A percentile compares a stretch with the other conserved stretches of the same genome.
phyloP scores from a whole-genome alignment of 768 basidiomycete genomes.

The Lepiota brunneoincarnata region DNA sequence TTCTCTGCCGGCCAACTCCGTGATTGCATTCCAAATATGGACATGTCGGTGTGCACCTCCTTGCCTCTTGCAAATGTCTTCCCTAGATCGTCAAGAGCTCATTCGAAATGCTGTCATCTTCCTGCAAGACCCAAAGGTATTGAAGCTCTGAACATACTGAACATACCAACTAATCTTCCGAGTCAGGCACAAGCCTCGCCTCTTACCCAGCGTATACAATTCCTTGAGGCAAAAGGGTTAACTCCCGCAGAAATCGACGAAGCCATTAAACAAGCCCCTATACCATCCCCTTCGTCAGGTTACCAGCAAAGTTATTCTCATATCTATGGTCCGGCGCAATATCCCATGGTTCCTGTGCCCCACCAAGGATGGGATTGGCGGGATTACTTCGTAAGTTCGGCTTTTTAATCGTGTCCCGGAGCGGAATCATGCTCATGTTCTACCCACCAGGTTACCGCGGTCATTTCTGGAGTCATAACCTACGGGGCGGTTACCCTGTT shows the following conservation, averaged over 20 bases:
- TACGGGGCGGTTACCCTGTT: constrained; percentile 82
- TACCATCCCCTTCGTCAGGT: constrained; percentile 19
- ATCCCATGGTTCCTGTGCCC: constrained; percentile 35
- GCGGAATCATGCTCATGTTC: constrained; percentile 23
- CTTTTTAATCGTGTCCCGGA: constrained; percentile 1
- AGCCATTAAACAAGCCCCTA: constrained; percentile 66
- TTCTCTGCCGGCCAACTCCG: constrained; percentile 21
- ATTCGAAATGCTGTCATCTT: constrained; percentile 82
- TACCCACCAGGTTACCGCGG: constrained; percentile 78
- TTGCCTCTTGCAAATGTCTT: constrained; percentile 33
- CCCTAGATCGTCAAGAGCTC: constrained; percentile 67
- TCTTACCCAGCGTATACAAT: constrained; percentile 82
- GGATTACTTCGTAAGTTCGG: constrained; percentile 80
- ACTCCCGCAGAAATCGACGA: constrained; percentile 81
- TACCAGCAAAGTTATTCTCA: constrained; percentile 31
- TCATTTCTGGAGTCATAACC: constrained; percentile 81
- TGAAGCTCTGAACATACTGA: not conserved
- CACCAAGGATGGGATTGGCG: constrained; percentile 85
- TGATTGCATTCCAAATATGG: constrained; percentile 3
- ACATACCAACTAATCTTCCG: not conserved
- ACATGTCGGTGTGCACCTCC: constrained; percentile 14
- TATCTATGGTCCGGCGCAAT: constrained; percentile 40
- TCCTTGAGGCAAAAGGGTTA: constrained; percentile 94
- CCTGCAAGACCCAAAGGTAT: constrained; percentile 79
- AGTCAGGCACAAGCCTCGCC: constrained; percentile 73